Conservation (phyloP, 257 asterid genomes). For the Primulina eburnea region DNA sequence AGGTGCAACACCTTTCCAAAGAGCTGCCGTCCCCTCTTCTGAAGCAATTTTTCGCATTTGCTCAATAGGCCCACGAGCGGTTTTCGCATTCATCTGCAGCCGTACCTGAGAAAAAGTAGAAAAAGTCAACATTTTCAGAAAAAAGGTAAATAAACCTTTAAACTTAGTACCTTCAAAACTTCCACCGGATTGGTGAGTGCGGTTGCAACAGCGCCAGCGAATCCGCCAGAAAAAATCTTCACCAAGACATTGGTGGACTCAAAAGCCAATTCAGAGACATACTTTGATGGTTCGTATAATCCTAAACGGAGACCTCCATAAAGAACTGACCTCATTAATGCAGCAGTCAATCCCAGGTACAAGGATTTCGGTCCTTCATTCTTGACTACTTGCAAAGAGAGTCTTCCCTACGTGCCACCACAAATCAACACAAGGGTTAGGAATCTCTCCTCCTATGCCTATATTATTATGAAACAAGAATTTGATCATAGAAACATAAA, state of each 20-base stretch:
- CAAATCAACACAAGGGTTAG: constrained; percentile 20
- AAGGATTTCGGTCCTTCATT: constrained; percentile 76
- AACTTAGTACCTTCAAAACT: constrained; percentile 69
- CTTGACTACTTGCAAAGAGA: constrained; percentile 66
- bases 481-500: background rate
- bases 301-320: constrained; percentile 99
- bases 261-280: constrained; percentile 91
- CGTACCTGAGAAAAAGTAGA: constrained; percentile 58
- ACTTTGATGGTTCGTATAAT: constrained; percentile 94
- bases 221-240: constrained; percentile 97
- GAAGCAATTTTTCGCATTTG: constrained; percentile 68
- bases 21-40: constrained; percentile 78
- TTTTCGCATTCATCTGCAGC: constrained; percentile 64
- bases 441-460: background rate
- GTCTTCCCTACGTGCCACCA: constrained; percentile 55
- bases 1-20: constrained; percentile 98
- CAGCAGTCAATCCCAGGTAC: constrained; percentile 87
- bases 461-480: background rate
- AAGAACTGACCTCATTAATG: constrained; percentile 97
- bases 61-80: constrained; percentile 43
- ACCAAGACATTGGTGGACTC: constrained; percentile 96
- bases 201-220: constrained; percentile 93
- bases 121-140: constrained; percentile 25
- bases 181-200: constrained; percentile 91
- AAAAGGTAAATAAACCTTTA: constrained; percentile 16